A percentile compares a stretch with the other conserved stretches of the same genome.
phyloP scores from a whole-genome alignment of 106 monocot species.

The Narthecium ossifragum region DNA sequence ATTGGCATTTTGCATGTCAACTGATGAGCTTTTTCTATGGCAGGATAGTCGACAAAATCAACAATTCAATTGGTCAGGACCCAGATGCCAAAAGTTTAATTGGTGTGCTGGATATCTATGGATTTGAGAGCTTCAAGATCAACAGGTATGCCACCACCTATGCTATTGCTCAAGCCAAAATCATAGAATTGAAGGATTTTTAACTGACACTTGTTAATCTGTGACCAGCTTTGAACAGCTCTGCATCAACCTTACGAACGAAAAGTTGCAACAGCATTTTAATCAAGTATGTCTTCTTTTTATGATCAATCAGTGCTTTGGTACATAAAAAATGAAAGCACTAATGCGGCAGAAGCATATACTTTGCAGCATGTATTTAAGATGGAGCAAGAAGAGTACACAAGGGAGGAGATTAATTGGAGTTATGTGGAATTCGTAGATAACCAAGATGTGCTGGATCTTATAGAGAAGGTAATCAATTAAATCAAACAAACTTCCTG shows the following conservation, averaged over 20 bases:
- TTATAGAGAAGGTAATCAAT: constrained; percentile 82
- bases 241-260: constrained; percentile 92
- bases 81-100: constrained; percentile 66
- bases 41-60: constrained; percentile 97
- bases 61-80: constrained; percentile 94
- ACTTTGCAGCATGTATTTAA: constrained; percentile 82
- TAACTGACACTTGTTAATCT: constrained; percentile 1
- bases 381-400: constrained; percentile 99
- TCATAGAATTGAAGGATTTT: not conserved
- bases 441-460: constrained; percentile 92
- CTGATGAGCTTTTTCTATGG: not conserved
- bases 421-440: constrained; percentile 98
- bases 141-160: constrained; percentile 70
- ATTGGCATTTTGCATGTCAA: too few species aligned
- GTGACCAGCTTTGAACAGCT: constrained; percentile 80
- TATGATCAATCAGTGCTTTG: not conserved
- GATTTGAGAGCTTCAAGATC: constrained; percentile 94
- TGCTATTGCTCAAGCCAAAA: not conserved
- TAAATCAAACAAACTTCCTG: not conserved
- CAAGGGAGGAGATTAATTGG: constrained; percentile 92
- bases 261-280: constrained; percentile 96
- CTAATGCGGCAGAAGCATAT: constrained; percentile 1
- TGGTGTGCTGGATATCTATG: constrained; percentile 98
- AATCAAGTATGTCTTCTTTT: constrained; percentile 56
- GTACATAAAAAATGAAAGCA: not conserved